Percentiles rank a stretch among this genome's conserved stretches.
phyloP scores from a whole-genome alignment of 306 rosid species.

The Oxytropis ochrocephala region DNA sequence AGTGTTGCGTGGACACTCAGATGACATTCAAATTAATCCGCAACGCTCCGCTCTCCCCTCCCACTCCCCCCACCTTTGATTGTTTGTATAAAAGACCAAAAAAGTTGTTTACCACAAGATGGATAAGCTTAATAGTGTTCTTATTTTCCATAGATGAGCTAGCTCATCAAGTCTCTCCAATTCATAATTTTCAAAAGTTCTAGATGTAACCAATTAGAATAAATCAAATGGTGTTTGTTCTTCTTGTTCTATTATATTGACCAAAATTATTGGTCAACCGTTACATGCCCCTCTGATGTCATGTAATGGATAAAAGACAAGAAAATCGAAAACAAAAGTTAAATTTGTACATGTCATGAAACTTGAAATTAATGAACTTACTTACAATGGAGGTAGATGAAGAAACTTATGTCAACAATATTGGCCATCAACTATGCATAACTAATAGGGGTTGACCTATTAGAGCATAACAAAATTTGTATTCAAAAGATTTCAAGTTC shows the following conservation, averaged over 20 bases:
- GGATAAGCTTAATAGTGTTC: neutral
- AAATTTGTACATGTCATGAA: neutral
- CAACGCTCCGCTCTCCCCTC: too few species aligned
- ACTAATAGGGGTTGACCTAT: too few species aligned
- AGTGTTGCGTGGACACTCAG: too few species aligned
- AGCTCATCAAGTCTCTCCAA: neutral
- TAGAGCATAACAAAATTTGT: too few species aligned
- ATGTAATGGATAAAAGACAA: neutral
- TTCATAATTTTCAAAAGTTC: neutral
- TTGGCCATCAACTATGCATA: slow-evolving; percentile 8
- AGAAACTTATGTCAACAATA: neutral
- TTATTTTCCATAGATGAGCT: neutral
- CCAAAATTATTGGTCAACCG: neutral
- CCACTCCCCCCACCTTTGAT: too few species aligned
- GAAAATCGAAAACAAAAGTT: neutral
- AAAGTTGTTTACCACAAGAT: neutral
- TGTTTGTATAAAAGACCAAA: too few species aligned
- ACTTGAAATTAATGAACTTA: neutral
- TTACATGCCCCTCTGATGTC: neutral
- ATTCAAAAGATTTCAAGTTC: too few species aligned
- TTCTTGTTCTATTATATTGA: neutral
- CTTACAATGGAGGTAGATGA: neutral
- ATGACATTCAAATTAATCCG: too few species aligned
- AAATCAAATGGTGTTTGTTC: neutral
- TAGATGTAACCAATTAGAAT: neutral